phyloP scores from a whole-genome alignment of 306 rosid genomes.

The Boehmeria nivea region DNA sequence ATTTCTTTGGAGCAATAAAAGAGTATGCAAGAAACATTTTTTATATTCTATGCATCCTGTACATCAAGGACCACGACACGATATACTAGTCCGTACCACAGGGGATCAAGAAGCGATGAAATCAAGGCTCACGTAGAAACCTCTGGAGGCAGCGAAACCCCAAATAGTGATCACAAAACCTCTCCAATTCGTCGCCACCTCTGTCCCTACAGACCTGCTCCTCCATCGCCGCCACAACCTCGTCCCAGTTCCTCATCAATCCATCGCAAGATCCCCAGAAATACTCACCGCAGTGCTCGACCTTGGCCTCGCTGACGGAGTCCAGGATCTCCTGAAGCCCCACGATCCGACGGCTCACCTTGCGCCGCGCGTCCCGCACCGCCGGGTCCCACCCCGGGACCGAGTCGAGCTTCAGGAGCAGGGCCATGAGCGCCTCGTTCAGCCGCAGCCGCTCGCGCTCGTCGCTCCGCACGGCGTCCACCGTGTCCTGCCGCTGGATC shows the following conservation, averaged over 20 bases:
- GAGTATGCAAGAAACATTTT: not conserved
- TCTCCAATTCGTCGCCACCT: slow-evolving; percentile 80
- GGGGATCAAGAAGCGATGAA: not conserved
- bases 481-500: slow-evolving; percentile 89
- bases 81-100: not conserved
- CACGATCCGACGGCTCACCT: slow-evolving; percentile 79
- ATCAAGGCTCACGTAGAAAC: slow-evolving; percentile 64
- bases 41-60: not conserved
- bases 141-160: slow-evolving; percentile 88
- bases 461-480: slow-evolving; percentile 70
- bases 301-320: slow-evolving; percentile 44
- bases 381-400: slow-evolving; percentile 81
- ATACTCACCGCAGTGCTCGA: slow-evolving; percentile 16
- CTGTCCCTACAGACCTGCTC: slow-evolving; percentile 64
- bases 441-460: slow-evolving; percentile 57
- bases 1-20: not conserved
- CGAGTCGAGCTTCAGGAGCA: slow-evolving; percentile 70
- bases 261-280: slow-evolving; percentile 23
- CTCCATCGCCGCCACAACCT: slow-evolving; percentile 71
- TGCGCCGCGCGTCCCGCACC: slow-evolving; percentile 73
- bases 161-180: slow-evolving; percentile 53
- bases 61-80: not conserved
- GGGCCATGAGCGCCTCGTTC: slow-evolving; percentile 76
- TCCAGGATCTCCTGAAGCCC: slow-evolving; percentile 87
- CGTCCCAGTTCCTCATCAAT: slow-evolving; percentile 71